Evolutionary conservation across 345 rosid genomes (phyloP).

Genomic region (Noccaea caerulescens): DNA sequence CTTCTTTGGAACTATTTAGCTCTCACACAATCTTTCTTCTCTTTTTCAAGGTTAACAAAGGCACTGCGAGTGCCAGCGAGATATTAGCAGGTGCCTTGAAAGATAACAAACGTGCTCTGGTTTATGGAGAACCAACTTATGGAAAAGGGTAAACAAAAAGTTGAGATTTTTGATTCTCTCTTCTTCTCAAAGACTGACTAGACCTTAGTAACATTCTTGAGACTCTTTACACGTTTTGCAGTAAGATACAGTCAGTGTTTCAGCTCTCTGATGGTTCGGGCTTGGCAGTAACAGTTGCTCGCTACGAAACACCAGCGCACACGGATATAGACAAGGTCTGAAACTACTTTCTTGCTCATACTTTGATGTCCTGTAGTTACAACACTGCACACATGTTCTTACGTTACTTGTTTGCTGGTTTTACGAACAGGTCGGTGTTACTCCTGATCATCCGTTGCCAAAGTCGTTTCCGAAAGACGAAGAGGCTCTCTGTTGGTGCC

Average conservation of each 20-base stretch:
- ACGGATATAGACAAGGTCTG: constrained; percentile 82
- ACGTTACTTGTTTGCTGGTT: constrained; percentile 15
- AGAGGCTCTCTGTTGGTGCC: constrained; percentile 77
- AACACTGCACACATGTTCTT: not conserved
- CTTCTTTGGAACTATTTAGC: not conserved
- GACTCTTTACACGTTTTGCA: constrained; percentile 45
- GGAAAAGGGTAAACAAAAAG: constrained; percentile 81
- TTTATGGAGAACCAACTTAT: constrained; percentile 87
- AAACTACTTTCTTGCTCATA: constrained; percentile 5
- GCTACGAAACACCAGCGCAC: constrained; percentile 95
- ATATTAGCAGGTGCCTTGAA: constrained; percentile 93
- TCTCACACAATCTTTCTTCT: constrained; percentile 12
- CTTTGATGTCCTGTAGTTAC: not conserved
- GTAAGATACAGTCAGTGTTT: constrained; percentile 96
- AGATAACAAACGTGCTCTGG: constrained; percentile 85
- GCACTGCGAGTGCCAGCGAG: constrained; percentile 98
- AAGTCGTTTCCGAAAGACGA: constrained; percentile 76
- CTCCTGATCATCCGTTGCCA: constrained; percentile 90
- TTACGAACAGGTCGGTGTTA: constrained; percentile 71
- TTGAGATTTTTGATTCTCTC: not conserved
- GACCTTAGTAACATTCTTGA: not conserved
- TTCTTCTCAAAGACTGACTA: constrained; percentile 1
- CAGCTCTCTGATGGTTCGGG: constrained; percentile 97
- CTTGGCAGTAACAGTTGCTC: constrained; percentile 89
- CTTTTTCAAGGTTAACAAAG: constrained; percentile 79